phyloP scores from a whole-genome alignment of 768 basidiomycete species.

The Russula lepida region DNA sequence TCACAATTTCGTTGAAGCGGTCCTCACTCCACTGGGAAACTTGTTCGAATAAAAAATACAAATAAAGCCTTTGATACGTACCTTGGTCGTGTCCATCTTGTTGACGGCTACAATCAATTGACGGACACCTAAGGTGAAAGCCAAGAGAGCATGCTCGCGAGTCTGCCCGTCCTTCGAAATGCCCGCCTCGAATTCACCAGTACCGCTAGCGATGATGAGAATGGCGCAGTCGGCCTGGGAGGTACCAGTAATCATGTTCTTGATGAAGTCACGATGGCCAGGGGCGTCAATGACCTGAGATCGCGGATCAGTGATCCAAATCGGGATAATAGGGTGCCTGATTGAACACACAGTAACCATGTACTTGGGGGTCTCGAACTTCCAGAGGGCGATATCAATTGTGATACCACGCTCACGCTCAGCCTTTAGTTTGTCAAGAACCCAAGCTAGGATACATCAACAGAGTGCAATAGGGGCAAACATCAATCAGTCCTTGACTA shows the following conservation, averaged over 20 bases:
- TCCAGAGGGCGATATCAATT: conserved; percentile 99
- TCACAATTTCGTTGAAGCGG: conserved; percentile 99
- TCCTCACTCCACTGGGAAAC: conserved; percentile 86
- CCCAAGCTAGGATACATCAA: conserved; percentile 67
- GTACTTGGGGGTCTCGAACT: conserved; percentile 99
- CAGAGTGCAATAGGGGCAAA: conserved; percentile 1
- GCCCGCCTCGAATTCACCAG: conserved; percentile 99
- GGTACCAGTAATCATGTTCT: conserved; percentile 99
- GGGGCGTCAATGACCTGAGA: conserved; percentile 95
- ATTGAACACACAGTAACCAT: conserved; percentile 69
- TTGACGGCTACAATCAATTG: conserved; percentile 99
- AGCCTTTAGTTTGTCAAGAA: conserved; percentile 99
- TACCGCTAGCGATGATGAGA: conserved; percentile 98
- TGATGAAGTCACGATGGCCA: conserved; percentile 99
- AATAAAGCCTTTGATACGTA: conserved; percentile 26
- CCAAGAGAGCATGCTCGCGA: conserved; percentile 99
- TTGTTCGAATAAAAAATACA: conserved; percentile 1
- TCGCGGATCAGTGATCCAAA: conserved; percentile 11
- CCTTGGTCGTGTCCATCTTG: conserved; percentile 99
- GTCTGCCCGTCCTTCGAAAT: conserved; percentile 99
- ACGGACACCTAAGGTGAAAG: conserved; percentile 99
- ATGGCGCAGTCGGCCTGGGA: conserved; percentile 99
- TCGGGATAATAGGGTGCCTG: neutral
- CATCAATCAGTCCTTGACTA: conserved; percentile 26
- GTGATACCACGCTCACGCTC: conserved; percentile 99